phyloP scores from a whole-genome alignment of 225 moss, liverwort and hornwort genomes.

The Sphagnum contortum region DNA sequence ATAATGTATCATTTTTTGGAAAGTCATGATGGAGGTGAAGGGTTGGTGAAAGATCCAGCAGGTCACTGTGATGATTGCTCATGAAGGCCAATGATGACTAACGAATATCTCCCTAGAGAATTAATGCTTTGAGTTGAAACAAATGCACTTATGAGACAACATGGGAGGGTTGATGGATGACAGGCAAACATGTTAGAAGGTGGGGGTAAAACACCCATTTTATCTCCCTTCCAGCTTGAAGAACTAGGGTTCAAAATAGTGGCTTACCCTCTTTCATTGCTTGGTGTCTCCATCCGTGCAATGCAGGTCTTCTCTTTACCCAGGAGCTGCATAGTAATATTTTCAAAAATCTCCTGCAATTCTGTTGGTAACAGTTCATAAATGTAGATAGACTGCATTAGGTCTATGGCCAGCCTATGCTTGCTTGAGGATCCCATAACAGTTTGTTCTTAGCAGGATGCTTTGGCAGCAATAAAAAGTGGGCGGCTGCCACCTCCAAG shows the following conservation, averaged over 20 bases:
- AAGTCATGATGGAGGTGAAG: neutral
- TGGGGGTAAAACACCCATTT: slow-evolving; percentile 87
- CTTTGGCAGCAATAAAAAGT: slow-evolving; percentile 67
- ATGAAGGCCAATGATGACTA: no score
- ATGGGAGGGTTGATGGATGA: neutral
- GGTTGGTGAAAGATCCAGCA: neutral
- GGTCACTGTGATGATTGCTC: no score
- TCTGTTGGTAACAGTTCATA: no score
- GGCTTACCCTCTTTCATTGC: slow-evolving; percentile 82
- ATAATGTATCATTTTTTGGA: neutral
- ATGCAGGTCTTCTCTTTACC: slow-evolving; percentile 61
- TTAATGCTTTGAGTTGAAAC: no score
- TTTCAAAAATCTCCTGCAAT: neutral
- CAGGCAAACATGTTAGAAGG: slow-evolving; percentile 99
- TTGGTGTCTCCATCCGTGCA: slow-evolving; percentile 88
- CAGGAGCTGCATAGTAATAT: neutral
- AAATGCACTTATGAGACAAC: no score
- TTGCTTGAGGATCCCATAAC: no score
- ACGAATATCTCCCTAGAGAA: no score
- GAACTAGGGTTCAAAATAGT: slow-evolving; percentile 81
- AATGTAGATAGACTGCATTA: no score
- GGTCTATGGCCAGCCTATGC: no score
- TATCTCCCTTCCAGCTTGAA: slow-evolving; percentile 65
- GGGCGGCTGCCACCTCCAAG: slow-evolving; percentile 79
- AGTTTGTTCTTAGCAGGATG: slow-evolving; percentile 38